Evolutionary conservation across 192 early-diverging fungal genomes (phyloP), one percentile per base, ranked within the genome.

Genomic region (Umbelopsis ramanniana): DNA sequence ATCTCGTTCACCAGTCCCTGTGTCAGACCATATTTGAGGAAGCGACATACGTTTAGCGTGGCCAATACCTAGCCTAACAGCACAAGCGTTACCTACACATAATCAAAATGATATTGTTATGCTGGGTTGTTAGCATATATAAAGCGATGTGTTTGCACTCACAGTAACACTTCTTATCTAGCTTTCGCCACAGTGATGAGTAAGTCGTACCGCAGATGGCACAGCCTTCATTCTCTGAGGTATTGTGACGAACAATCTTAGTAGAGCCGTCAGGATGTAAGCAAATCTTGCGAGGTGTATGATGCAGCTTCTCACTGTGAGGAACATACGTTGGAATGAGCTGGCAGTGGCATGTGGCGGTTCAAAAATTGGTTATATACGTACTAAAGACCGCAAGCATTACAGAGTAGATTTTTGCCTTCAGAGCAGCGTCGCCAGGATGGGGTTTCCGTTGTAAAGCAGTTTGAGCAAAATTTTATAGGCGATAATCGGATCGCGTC

Each of bases 401-500:
- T 63, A 35, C 57, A 63, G 17, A 63, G 26, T 11, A 63, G 33
- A 12, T 37, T 63, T 37, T 37, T 63, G 57, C 57, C 57, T 37
- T 63, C 57, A 19, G 57, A 63, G 17, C 57, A 63, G 23, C 57
- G 57, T 63, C 57, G 33, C 57, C 57, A 63, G 2, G 57, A 63
- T 63, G 57, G 57, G 7, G 57, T 63, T 35, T 63, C 57, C 0
- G 57, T 63, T 8, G 57, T 63, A 35, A 63, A 63, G 26, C 57
- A 63, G 7, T 63, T 63, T 14, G 57, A 63, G 57, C 57, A 63
- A 63, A 63, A 63, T n/a, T 63, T 63, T 8, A 63, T 63, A 19
- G 57, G 57, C 26, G 57, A 63, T 17, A 63, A 37, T n/a, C 57
- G 57, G 26, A 63, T 63, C 57, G 33, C 12, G 19, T 63, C 57